These are phyloP conservation scores for Urochloa ruziziensis DNA, from an alignment of 176 grass and related monocot species.

Conservation along the genomic window DNA sequence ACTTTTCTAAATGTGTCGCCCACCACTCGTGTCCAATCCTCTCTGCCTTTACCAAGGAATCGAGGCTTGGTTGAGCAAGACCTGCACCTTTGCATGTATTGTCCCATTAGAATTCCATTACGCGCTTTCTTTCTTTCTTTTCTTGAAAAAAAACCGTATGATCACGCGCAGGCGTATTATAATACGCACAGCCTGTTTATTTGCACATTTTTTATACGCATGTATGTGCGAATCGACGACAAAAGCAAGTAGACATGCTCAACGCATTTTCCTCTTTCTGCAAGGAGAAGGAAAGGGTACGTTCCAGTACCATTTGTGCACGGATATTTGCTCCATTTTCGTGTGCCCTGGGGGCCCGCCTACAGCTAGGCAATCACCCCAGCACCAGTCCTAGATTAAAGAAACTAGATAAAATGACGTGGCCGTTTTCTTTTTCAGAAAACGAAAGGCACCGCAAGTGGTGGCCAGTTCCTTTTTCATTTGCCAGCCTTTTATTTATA, in stretches of 20 bases:
- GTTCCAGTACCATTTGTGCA: background rate
- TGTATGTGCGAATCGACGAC: too few species aligned
- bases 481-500: background rate
- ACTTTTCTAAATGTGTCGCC: background rate
- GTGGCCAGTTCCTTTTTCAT: background rate
- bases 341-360: background rate
- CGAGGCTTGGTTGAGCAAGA: background rate
- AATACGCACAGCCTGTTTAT: background rate
- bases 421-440: background rate
- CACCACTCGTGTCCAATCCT: conserved; percentile 16
- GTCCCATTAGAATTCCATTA: background rate
- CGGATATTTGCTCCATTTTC: conserved; percentile 1
- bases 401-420: conserved; percentile 4
- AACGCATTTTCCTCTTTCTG: background rate
- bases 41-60: background rate
- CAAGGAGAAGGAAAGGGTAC: background rate
- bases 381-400: background rate
- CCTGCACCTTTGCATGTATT: background rate
- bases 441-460: background rate
- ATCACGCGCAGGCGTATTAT: too few species aligned
- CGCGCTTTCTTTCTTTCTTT: background rate
- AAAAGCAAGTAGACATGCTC: background rate
- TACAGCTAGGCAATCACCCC: background rate
- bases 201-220: too few species aligned
- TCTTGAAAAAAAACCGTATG: too few species aligned